Base-by-base conservation (phyloP, 768 basidiomycete genomes). In the Pulveroboletus sp. region DNA sequence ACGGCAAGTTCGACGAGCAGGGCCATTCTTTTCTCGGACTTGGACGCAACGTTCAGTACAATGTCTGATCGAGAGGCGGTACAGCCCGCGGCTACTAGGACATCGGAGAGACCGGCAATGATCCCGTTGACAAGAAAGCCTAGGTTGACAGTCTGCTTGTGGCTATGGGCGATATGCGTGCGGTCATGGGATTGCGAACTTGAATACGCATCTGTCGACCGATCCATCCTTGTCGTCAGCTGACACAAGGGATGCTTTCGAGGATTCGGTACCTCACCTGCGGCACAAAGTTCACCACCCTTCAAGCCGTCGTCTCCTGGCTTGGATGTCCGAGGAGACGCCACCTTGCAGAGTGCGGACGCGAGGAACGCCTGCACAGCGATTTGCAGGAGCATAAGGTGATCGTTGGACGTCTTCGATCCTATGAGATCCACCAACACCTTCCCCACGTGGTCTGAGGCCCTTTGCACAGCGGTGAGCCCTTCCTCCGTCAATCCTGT, bases 1-100 rank as follows among this genome's bases (percentile, higher is more conserved):
- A 42, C 50, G 24, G 53, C 53, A 19, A 55, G 53, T 1, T 52
- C 42, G 17, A 52, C 50, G 9, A 55, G 45, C 4, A 34, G 36
- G 19, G n/a, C 3, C 32, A 52, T 29, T 19, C 27, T 55, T 29
- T 47, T 27, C n/a, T 40, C 19, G n/a, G 52, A 55, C 24, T 25
- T 44, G 12, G 39, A 40, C 9, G 42, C 16, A 20, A 55, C 29
- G n/a, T 10, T 37, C 1, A 20, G 19, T 27, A 41, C 24, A 14
- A 47, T 27, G 19, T 52, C 45, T 6, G 42, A 25, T 23, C 21
- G 45, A 19, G 40, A 8, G 9, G 33, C 34, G 1, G 50, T 52
- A 29, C 53, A 55, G 16, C 53, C 53, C 5, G 45, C 38, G 21
- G 42, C 50, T 19, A 44, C 14, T 9, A 40, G 9, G 32, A 55